These are phyloP conservation scores for Malassezia dermatis DNA, from an alignment of 1,284 basidiomycete species.

Conservation along the genomic window DNA sequence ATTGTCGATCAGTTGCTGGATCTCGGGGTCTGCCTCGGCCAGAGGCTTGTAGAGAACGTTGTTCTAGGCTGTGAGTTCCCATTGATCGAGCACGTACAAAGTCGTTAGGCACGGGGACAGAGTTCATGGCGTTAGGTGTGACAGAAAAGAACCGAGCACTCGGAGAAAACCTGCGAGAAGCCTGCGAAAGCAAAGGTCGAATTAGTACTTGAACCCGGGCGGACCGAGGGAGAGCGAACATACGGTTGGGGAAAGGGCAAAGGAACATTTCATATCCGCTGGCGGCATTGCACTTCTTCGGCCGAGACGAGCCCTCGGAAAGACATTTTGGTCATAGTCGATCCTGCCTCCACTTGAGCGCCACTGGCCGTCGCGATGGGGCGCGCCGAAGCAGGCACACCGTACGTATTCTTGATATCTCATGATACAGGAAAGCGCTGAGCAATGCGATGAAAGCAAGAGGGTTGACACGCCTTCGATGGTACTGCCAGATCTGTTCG, in stretches of 20 bases:
- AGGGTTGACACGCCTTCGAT: slow-evolving; percentile 44
- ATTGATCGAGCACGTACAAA: slow-evolving; percentile 24
- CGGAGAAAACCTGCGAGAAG: not conserved
- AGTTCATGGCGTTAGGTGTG: slow-evolving; percentile 24
- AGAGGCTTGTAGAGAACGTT: slow-evolving; percentile 77
- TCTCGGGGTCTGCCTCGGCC: slow-evolving; percentile 80
- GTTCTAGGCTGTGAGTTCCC: slow-evolving; percentile 57
- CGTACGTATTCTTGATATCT: slow-evolving; percentile 14
- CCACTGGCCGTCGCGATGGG: slow-evolving; percentile 8
- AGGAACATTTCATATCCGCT: not conserved
- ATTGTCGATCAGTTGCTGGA: slow-evolving; percentile 95
- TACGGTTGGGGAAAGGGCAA: slow-evolving; percentile 7
- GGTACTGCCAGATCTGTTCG: slow-evolving; percentile 46
- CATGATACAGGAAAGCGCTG: slow-evolving; percentile 33
- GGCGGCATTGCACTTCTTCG: slow-evolving; percentile 4
- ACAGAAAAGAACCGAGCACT: slow-evolving; percentile 1
- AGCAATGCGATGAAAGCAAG: slow-evolving; percentile 46
- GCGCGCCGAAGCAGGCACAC: slow-evolving; percentile 17
- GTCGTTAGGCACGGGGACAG: slow-evolving; percentile 40
- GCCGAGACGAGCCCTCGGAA: slow-evolving; percentile 10
- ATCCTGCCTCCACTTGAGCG: slow-evolving; percentile 5
- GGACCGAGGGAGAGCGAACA: slow-evolving; percentile 5
- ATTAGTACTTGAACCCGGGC: slow-evolving; percentile 13
- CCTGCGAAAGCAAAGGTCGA: not conserved
- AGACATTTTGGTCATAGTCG: not conserved